Conservation (phyloP, 192 early-diverging fungal genomes). For the Coemansia sp. region DNA sequence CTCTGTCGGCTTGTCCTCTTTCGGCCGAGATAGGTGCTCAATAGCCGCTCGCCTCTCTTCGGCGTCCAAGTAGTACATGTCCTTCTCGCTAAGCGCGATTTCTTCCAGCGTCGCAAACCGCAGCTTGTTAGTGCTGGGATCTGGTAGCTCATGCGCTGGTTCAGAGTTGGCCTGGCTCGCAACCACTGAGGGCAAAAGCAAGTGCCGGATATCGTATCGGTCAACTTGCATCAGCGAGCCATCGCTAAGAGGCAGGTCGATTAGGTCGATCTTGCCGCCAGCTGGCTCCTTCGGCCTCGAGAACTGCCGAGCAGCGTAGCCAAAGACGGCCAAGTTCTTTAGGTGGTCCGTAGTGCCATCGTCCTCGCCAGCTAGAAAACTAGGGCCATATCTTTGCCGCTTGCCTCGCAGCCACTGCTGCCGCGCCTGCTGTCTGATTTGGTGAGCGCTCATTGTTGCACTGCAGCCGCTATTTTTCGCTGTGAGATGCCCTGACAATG, state of each 20-base stretch:
- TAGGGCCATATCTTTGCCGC: constrained; percentile 11
- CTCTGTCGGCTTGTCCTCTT: neutral
- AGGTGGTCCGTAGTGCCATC: constrained; percentile 5
- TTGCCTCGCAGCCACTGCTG: constrained; percentile 15
- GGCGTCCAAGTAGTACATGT: constrained; percentile 14
- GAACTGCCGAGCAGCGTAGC: constrained; percentile 32
- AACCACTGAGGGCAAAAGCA: constrained; percentile 5
- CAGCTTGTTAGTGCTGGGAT: constrained; percentile 1
- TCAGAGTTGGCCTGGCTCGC: neutral
- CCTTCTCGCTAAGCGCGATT: neutral
- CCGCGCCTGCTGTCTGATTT: constrained; percentile 16
- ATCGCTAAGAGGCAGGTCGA: constrained; percentile 7
- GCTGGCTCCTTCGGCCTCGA: neutral
- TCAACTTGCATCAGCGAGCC: constrained; percentile 11
- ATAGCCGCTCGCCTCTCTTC: constrained; percentile 19
- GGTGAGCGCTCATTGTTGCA: constrained; percentile 12
- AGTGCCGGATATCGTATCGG: constrained; percentile 44
- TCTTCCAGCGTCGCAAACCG: constrained; percentile 26
- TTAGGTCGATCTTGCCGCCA: neutral
- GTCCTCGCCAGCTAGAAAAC: constrained; percentile 4
- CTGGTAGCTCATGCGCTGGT: neutral
- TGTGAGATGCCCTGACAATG: too few species aligned
- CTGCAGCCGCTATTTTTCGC: too few species aligned
- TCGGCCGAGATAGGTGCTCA: constrained; percentile 5
- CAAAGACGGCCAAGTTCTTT: constrained; percentile 10